phyloP scores from a whole-genome alignment of 371 early-diverging fungal species.

The Mucor lusitanicus region DNA sequence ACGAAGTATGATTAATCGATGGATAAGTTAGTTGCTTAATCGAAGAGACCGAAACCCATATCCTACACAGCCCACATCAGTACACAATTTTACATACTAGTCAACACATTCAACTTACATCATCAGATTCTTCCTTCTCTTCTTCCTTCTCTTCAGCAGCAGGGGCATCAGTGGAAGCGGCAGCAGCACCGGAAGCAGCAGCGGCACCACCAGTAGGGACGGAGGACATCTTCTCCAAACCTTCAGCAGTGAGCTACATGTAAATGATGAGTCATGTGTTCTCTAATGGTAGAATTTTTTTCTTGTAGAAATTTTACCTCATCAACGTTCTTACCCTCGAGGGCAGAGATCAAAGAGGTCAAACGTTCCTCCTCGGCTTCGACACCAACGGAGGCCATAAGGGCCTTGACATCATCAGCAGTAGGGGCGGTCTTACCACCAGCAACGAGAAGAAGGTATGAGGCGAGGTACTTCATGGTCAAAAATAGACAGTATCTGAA shows the following conservation, averaged over 20 bases:
- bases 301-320: constrained; percentile 61
- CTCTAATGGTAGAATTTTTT: not conserved
- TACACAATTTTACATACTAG: not conserved
- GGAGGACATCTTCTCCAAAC: constrained; percentile 90
- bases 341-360: constrained; percentile 74
- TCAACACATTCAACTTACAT: constrained; percentile 29
- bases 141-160: constrained; percentile 54
- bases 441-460: constrained; percentile 93
- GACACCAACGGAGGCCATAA: constrained; percentile 91
- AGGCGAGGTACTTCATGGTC: constrained; percentile 94
- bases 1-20: not conserved
- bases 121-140: constrained; percentile 90
- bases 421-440: constrained; percentile 88
- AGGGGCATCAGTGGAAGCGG: constrained; percentile 52
- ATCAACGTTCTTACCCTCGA: constrained; percentile 89
- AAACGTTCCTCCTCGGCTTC: constrained; percentile 87
- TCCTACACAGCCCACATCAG: constrained; percentile 17
- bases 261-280: not conserved
- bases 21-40: constrained; percentile 31
- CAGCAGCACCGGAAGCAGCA: constrained; percentile 64
- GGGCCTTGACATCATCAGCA: constrained; percentile 77
- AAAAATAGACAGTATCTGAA: constrained; percentile 21
- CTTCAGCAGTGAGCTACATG: constrained; percentile 81
- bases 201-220: constrained; percentile 91
- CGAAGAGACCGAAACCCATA: constrained; percentile 56